phyloP scores from a whole-genome alignment of 768 basidiomycete genomes.

The Mycena venus region DNA sequence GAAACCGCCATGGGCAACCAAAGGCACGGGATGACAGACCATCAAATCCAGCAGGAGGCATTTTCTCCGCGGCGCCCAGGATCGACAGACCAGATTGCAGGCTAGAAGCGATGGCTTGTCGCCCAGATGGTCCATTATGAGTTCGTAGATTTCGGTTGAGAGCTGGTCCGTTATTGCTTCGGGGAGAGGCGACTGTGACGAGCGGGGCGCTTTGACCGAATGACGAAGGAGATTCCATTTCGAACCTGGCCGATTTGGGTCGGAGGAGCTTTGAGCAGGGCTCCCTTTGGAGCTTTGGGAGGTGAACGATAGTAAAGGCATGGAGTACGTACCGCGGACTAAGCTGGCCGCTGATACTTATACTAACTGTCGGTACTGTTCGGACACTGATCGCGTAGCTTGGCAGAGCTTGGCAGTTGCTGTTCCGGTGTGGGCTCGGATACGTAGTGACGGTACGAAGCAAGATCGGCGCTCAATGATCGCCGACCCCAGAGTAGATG shows the following conservation, averaged over 20 bases:
- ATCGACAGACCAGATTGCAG: conserved; percentile 30
- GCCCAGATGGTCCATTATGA: conserved; percentile 24
- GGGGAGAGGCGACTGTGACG: background rate
- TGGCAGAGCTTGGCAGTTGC: too few species aligned
- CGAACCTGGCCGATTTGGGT: background rate
- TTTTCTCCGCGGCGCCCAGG: conserved; percentile 29
- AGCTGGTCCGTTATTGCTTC: conserved; percentile 20
- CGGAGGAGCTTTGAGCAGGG: background rate
- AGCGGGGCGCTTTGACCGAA: background rate
- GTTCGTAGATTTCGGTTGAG: conserved; percentile 32
- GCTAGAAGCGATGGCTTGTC: conserved; percentile 21
- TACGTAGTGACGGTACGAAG: too few species aligned
- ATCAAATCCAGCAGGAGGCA: conserved; percentile 11
- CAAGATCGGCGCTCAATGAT: too few species aligned
- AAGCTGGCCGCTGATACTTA: too few species aligned
- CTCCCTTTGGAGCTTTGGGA: background rate
- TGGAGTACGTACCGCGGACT: too few species aligned
- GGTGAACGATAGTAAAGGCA: conserved; percentile 16
- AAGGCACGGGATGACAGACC: conserved; percentile 14
- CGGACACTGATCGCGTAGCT: too few species aligned
- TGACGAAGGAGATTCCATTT: conserved; percentile 16
- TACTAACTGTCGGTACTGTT: too few species aligned
- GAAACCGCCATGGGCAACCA: conserved; percentile 7
- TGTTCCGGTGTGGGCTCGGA: too few species aligned
- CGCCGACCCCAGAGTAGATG: too few species aligned